phyloP scores from a whole-genome alignment of 2,329 filamentous ascomycete genomes.

The Fusarium abutilonis region DNA sequence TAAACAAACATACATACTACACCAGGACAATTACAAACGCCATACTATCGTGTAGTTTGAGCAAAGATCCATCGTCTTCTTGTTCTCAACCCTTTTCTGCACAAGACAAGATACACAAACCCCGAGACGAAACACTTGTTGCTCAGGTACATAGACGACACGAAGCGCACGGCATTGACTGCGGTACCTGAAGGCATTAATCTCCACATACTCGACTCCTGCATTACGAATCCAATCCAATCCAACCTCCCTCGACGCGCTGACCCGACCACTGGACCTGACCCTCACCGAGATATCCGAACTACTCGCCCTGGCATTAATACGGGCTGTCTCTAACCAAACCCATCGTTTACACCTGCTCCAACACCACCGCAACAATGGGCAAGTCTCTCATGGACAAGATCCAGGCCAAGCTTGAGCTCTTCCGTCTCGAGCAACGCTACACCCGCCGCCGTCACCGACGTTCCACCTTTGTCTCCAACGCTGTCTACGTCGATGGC shows the following conservation, averaged over 20 bases:
- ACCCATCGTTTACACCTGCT: not conserved
- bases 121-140: constrained; percentile 28
- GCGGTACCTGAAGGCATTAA: constrained; percentile 30
- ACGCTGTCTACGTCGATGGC: constrained; percentile 92
- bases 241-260: constrained; percentile 30
- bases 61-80: not conserved
- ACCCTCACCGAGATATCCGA: constrained; percentile 24
- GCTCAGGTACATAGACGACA: constrained; percentile 12
- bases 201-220: constrained; percentile 35
- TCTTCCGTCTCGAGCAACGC: constrained; percentile 93
- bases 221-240: constrained; percentile 23
- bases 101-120: constrained; percentile 27
- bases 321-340: constrained; percentile 6
- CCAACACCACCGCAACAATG: constrained; percentile 50
- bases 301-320: constrained; percentile 12
- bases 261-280: not conserved
- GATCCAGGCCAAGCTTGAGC: constrained; percentile 78
- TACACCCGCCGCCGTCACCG: constrained; percentile 90
- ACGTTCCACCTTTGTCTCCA: constrained; percentile 87
- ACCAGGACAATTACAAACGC: not conserved
- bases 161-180: constrained; percentile 39
- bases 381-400: constrained; percentile 65
- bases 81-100: constrained; percentile 29
- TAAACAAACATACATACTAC: constrained; percentile 6
- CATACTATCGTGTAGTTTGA: not conserved